phyloP scores from a whole-genome alignment of 139 green algal genomes.

The Pleodorina starrii region DNA sequence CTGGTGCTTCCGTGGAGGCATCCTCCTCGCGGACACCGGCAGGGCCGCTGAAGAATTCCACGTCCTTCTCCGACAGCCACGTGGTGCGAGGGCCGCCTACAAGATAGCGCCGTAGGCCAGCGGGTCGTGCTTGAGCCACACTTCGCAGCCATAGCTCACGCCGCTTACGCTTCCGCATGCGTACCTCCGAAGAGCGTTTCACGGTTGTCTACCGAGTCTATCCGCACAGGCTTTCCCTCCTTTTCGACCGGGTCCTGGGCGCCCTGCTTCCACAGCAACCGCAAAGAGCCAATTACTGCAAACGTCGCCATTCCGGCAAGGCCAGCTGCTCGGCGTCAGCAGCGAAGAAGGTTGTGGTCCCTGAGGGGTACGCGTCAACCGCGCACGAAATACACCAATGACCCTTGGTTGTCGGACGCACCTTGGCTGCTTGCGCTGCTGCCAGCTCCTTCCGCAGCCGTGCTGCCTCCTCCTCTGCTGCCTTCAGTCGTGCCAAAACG shows the following conservation, averaged over 20 bases:
- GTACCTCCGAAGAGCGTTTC: slow-evolving; percentile 53
- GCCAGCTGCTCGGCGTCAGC: too few relatives aligned
- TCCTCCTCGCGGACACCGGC: slow-evolving; percentile 49
- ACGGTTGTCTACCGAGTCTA: slow-evolving; percentile 59
- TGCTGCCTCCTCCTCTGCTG: slow-evolving; percentile 72
- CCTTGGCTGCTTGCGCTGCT: slow-evolving; percentile 30
- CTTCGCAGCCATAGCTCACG: too few relatives aligned
- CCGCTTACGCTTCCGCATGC: too few relatives aligned
- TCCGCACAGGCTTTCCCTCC: slow-evolving; percentile 52
- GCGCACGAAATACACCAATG: too few relatives aligned
- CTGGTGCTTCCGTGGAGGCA: slow-evolving; percentile 5
- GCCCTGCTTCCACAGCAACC: too few relatives aligned
- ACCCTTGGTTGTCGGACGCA: too few relatives aligned
- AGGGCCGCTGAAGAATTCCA: slow-evolving; percentile 78
- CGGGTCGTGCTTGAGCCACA: too few relatives aligned
- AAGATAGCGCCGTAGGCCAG: too few relatives aligned
- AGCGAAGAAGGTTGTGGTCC: neutral
- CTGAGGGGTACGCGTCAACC: too few relatives aligned
- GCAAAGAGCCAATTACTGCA: too few relatives aligned
- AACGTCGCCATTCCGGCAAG: too few relatives aligned
- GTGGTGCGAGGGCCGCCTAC: slow-evolving; percentile 47
- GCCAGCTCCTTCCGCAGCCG: slow-evolving; percentile 59
- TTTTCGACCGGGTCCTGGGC: slow-evolving; percentile 15
- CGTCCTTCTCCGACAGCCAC: slow-evolving; percentile 79
- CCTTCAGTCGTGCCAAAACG: slow-evolving; percentile 65